Conservation (phyloP, 2,329 filamentous ascomycete genomes). For the Penicillium paneum region DNA sequence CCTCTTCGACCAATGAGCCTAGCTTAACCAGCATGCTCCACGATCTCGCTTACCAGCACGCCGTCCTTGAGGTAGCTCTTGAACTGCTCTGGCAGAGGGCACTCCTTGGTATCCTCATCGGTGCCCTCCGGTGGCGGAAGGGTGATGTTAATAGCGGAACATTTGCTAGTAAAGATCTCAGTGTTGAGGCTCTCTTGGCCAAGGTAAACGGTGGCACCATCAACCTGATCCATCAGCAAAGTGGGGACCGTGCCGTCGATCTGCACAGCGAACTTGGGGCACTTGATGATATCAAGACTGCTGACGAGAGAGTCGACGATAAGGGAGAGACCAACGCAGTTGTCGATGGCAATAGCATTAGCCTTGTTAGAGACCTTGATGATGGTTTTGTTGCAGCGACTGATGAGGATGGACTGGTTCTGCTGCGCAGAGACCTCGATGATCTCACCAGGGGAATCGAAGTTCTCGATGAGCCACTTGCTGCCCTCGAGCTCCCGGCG, state of each 20-base stretch:
- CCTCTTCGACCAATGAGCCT: not conserved
- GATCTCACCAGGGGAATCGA: slow-evolving; percentile 69
- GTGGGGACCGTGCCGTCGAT: slow-evolving; percentile 83
- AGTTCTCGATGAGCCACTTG: slow-evolving; percentile 97
- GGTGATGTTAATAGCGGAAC: slow-evolving; percentile 80
- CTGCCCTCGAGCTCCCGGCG: slow-evolving; percentile 78
- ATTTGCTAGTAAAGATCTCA: slow-evolving; percentile 88
- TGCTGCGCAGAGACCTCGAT: slow-evolving; percentile 79
- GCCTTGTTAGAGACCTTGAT: slow-evolving; percentile 89
- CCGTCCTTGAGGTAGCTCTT: slow-evolving; percentile 75
- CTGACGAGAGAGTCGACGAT: slow-evolving; percentile 87
- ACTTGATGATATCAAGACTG: slow-evolving; percentile 92
- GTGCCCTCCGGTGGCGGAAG: slow-evolving; percentile 64
- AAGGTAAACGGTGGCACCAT: slow-evolving; percentile 84
- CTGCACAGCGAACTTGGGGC: slow-evolving; percentile 89
- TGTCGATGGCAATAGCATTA: slow-evolving; percentile 95
- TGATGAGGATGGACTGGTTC: slow-evolving; percentile 86
- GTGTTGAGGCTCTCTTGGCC: slow-evolving; percentile 72
- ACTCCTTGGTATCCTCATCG: slow-evolving; percentile 80
- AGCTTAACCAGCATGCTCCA: slow-evolving; percentile 78
- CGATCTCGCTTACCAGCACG: slow-evolving; percentile 84
- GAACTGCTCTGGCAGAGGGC: slow-evolving; percentile 85
- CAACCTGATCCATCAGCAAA: slow-evolving; percentile 86
- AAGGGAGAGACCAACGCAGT: slow-evolving; percentile 77
- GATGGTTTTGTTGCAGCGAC: slow-evolving; percentile 84